These are phyloP conservation scores for Tolypocladium endophyticum DNA, from an alignment of 2,329 filamentous ascomycete genomes.

Conservation along the genomic window DNA sequence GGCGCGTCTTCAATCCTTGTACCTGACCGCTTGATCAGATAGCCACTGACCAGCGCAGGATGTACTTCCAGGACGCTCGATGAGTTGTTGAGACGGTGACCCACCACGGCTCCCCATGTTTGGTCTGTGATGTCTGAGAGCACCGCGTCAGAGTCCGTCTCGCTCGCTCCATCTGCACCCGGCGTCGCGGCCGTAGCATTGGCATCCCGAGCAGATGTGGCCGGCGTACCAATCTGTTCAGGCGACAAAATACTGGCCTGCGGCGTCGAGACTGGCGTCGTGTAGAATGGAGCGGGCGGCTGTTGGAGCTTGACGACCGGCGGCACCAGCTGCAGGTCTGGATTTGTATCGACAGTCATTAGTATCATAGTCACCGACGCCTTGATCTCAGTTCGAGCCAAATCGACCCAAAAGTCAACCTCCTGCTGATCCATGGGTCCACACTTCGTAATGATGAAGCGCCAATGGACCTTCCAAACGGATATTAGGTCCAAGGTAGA, in stretches of 20 bases:
- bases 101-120: constrained; percentile 63
- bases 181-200: constrained; percentile 33
- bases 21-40: constrained; percentile 54
- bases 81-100: constrained; percentile 54
- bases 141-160: constrained; percentile 46
- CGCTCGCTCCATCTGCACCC: constrained; percentile 28
- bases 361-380: constrained; percentile 45
- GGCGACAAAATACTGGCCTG: constrained; percentile 49
- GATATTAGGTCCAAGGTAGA: constrained; percentile 66
- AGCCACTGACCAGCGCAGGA: constrained; percentile 52
- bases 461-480: constrained; percentile 62
- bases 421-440: constrained; percentile 59
- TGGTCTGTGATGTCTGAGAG: constrained; percentile 66
- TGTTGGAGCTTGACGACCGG: constrained; percentile 38
- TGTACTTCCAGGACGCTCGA: constrained; percentile 42
- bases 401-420: constrained; percentile 45
- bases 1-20: constrained; percentile 46
- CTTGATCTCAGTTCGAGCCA: constrained; percentile 41
- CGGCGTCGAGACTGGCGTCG: constrained; percentile 60
- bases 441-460: constrained; percentile 63
- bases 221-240: constrained; percentile 42
- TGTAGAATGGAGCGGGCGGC: constrained; percentile 35
- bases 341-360: constrained; percentile 54
- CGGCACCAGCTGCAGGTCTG: constrained; percentile 52
- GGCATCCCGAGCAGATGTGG: constrained; percentile 34